Percentiles rank a stretch among this genome's conserved stretches.
phyloP scores from a whole-genome alignment of 257 asterid species.

The Solanum chilense region DNA sequence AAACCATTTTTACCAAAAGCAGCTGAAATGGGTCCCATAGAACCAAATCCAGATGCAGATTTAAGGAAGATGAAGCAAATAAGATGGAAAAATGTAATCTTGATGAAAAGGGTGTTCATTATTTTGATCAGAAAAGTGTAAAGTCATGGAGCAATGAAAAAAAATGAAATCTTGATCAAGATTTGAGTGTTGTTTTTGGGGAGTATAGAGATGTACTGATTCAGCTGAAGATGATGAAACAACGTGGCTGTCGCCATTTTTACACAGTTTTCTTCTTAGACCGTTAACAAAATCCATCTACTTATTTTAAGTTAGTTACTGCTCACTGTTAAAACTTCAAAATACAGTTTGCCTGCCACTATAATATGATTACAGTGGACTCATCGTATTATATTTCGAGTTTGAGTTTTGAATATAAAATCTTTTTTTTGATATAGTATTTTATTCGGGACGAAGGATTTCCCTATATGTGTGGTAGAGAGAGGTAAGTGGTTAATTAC shows the following conservation, averaged over 20 bases:
- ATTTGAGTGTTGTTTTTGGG: not conserved
- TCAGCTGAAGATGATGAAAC: slow-evolving; percentile 12
- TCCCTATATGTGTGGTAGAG: not conserved
- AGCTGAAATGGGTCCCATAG: slow-evolving; percentile 79
- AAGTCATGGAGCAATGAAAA: slow-evolving; percentile 6
- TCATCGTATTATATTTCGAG: too few species aligned
- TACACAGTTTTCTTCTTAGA: slow-evolving; percentile 8
- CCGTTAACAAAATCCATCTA: not conserved
- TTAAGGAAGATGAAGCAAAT: slow-evolving; percentile 1
- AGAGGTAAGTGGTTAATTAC: too few species aligned
- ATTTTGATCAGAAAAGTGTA: not conserved
- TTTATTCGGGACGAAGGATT: not conserved
- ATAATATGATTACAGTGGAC: not conserved
- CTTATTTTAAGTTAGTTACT: not conserved
- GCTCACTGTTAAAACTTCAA: not conserved
- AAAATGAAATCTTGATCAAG: not conserved
- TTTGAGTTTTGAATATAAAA: too few species aligned
- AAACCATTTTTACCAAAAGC: slow-evolving; percentile 55
- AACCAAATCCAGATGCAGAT: slow-evolving; percentile 60
- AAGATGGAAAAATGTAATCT: not conserved
- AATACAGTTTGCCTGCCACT: not conserved
- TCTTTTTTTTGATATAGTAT: too few species aligned
- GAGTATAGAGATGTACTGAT: not conserved
- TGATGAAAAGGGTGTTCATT: slow-evolving; percentile 4
- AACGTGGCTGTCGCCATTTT: slow-evolving; percentile 35